A percentile compares a stretch with the other conserved stretches of the same genome.
Conservation (phyloP, 345 rosid species). For the Euphorbia tirucalli region DNA sequence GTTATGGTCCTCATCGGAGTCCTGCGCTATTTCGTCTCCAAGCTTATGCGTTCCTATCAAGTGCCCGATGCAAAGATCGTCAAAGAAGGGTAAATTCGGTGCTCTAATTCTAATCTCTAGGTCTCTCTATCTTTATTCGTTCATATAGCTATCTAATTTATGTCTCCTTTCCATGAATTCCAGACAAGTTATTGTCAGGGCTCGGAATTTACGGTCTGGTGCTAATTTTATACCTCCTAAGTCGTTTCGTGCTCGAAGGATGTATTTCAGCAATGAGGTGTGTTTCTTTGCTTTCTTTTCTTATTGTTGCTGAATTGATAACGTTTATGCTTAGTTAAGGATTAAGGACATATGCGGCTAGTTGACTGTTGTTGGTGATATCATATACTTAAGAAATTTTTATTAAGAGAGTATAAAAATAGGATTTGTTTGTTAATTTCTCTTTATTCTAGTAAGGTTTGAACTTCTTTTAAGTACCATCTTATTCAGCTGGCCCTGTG, state of each 20-base stretch:
- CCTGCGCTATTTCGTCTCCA: slow-evolving; percentile 81
- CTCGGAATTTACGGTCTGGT: slow-evolving; percentile 75
- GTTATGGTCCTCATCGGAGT: slow-evolving; percentile 94
- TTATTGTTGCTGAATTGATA: neutral
- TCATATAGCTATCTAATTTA: neutral
- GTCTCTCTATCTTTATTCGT: neutral
- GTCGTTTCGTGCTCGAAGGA: slow-evolving; percentile 83
- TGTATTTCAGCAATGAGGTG: slow-evolving; percentile 89
- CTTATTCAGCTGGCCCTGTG: neutral
- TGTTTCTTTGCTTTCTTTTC: neutral
- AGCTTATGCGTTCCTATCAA: slow-evolving; percentile 86
- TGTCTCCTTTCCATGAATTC: slow-evolving; percentile 1
- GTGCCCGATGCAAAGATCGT: slow-evolving; percentile 73
- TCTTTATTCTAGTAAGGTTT: neutral
- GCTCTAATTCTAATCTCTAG: neutral
- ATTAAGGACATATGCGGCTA: neutral
- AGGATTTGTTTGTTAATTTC: neutral
- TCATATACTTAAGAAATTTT: neutral
- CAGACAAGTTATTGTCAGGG: slow-evolving; percentile 86
- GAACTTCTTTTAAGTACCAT: neutral
- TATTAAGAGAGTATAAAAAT: neutral
- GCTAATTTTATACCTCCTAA: slow-evolving; percentile 86
- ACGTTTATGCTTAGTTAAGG: neutral
- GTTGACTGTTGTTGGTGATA: slow-evolving; percentile 1
- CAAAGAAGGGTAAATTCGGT: slow-evolving; percentile 70